phyloP scores from a whole-genome alignment of 345 rosid genomes.

The Aquilaria yunnanensis region DNA sequence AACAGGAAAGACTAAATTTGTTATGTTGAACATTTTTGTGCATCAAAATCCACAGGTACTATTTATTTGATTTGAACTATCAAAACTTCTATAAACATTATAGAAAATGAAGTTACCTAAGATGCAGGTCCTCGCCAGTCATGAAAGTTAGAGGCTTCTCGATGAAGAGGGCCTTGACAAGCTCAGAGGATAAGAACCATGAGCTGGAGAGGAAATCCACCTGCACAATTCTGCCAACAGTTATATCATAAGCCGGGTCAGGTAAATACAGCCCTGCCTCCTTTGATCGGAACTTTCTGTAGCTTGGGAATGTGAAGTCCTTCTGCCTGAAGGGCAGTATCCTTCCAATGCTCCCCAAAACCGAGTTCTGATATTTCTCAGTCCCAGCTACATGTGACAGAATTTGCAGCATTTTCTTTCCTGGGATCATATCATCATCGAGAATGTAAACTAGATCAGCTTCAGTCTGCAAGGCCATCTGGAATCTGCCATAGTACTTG shows the following conservation, averaged over 20 bases:
- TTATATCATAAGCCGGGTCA: constrained; percentile 94
- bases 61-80: too few relatives aligned
- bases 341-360: constrained; percentile 91
- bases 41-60: too few relatives aligned
- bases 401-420: constrained; percentile 86
- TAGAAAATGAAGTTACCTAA: constrained; percentile 42
- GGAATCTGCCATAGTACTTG: constrained; percentile 96
- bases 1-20: too few relatives aligned
- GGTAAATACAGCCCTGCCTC: constrained; percentile 97
- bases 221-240: constrained; percentile 72
- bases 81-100: too few relatives aligned
- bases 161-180: constrained; percentile 78
- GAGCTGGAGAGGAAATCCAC: constrained; percentile 98
- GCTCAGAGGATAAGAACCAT: constrained; percentile 92
- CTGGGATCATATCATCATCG: constrained; percentile 97
- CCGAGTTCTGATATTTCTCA: constrained; percentile 83
- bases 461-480: constrained; percentile 91
- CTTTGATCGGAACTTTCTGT: constrained; percentile 79
- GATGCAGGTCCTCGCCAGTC: constrained; percentile 98
- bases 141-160: constrained; percentile 87
- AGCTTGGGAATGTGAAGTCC: constrained; percentile 96
- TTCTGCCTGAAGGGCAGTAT: constrained; percentile 92
- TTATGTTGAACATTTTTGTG: too few relatives aligned
- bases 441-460: constrained; percentile 79
- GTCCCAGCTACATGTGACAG: constrained; percentile 97